Evolutionary conservation across 805 yeast genomes (phyloP), one percentile per base, ranked within the genome.

Genomic region (Candida pseudoglaebosa): DNA sequence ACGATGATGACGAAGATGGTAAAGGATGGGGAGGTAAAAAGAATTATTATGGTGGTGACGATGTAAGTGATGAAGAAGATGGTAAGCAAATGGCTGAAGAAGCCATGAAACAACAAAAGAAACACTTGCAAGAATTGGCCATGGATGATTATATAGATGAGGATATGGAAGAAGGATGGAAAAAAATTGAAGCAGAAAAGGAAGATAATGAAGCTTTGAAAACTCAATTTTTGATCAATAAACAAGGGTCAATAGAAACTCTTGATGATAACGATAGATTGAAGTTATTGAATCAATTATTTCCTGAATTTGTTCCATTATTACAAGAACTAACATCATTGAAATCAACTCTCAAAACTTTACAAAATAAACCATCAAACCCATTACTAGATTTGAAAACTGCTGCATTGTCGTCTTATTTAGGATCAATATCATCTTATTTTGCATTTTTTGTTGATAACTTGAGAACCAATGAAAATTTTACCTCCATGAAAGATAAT

Each of bases 261-360:
- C 42, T 89, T 57, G 80, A 78, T 40, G 57, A 68, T 4, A 69
- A 68, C 17, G 82, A 80, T 21, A 75, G 77, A 49, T 54, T 67
- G 38, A 68, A 74, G 32, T 61, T 82, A 29, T 61, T 91, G 42
- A 67, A 73, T 18, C 72, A 78, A 4, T 67, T 78, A 39, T 84
- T 82, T 52, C 98, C 99, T 0, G 98, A 91, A 61, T 84, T 85
- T 46, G 57, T 79, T 18, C 95, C 96, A 2, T 65, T 91, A 28
- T 59, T 84, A 4, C 73, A 76, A 43, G 97, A 91, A 7, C 54
- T 80, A 16, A 50, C 49, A 18, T 15, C 36, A 22, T 55, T 53
- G 13, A 57, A 54, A 16, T 37, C 51, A 19, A 51, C 41, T 14
- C 41, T 50, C 15, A 21, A 19, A 6, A 32, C 34, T 5, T 40